Evolutionary conservation across 164 flowering plant species (phyloP).

Genomic region (Berberis vulgaris): DNA sequence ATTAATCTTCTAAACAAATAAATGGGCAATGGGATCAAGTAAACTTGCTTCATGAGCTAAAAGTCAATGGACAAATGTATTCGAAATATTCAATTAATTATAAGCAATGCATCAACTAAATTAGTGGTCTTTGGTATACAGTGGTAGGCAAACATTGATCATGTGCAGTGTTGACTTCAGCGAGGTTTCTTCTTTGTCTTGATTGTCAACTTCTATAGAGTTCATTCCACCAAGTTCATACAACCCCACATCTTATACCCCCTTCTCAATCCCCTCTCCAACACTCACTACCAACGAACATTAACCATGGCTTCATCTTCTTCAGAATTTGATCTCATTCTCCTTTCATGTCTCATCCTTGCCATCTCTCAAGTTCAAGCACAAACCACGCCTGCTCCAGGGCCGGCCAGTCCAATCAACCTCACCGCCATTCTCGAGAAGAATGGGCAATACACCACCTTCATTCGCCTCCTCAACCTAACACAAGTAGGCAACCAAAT

Average conservation of each 20-base stretch:
- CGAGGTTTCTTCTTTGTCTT: background rate
- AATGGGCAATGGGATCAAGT: too few relatives aligned
- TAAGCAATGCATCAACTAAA: too few relatives aligned
- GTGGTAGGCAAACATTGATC: too few relatives aligned
- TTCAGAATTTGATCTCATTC: slow-evolving; percentile 14
- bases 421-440: slow-evolving; percentile 59
- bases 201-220: slow-evolving; percentile 17
- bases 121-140: too few relatives aligned
- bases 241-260: slow-evolving; percentile 18
- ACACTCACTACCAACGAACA: slow-evolving; percentile 3
- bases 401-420: slow-evolving; percentile 45
- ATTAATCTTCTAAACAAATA: too few relatives aligned
- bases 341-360: slow-evolving; percentile 21
- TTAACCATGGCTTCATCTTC: slow-evolving; percentile 15
- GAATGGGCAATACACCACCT: slow-evolving; percentile 44
- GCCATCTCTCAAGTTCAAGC: slow-evolving; percentile 19
- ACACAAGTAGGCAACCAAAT: slow-evolving; percentile 49
- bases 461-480: slow-evolving; percentile 45
- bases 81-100: too few relatives aligned
- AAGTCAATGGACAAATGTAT: too few relatives aligned
- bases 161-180: too few relatives aligned
- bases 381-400: slow-evolving; percentile 41
- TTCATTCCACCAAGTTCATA: slow-evolving; percentile 49
- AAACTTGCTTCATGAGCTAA: too few relatives aligned
- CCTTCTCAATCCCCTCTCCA: slow-evolving; percentile 1